Base-by-base conservation (phyloP, 805 yeast genomes). In the Kodamaea jinghongensis region DNA sequence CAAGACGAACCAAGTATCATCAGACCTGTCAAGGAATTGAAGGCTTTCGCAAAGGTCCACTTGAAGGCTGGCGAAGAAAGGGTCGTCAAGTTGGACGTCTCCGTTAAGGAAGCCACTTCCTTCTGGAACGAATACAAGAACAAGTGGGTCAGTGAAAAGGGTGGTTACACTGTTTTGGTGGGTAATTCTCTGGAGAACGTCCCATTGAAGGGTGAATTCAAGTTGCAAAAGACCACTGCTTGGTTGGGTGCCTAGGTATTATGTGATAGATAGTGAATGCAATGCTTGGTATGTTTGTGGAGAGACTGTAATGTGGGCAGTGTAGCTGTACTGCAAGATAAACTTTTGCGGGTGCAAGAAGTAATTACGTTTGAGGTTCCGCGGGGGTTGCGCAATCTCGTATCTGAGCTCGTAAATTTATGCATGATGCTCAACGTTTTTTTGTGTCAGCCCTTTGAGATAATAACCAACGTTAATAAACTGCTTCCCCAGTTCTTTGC, bases 21-120 rank as follows among this genome's bases (percentile, higher is more conserved):
- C 34, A 70, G 85, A 51, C 82, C 85, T 9, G 53, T 66, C 14
- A 79, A 79, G 59, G 85, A 80, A 50, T 65, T 81, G 54, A 78
- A 76, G 55, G 82, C 74, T 17, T 80, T 76, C 51, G 70, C 59
- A 11, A 79, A 80, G 57, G 71, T 74, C 6, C 53, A 44, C 28
- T 49, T 80, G 41, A 49, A 58, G 33, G 61, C 79, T 3, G 79
- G 79, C 7, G 72, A 70, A 47, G 43, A 64, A 6, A 56, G 57
- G 38, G 49, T 57, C 1, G 76, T 70, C 15, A 43, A 49, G 1
- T 47, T 78, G 17, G 49, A 46, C 8, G 45, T 75, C 17, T 64
- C 70, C 1, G 41, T 73, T 41, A 74, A 72, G 50, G 77, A 77
- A 45, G 75, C 77, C 17, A 65, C 75, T 8, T 76, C 83, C 0